Conservation (phyloP, 2,329 filamentous ascomycete genomes). For the Westerdykella aurantiaca region DNA sequence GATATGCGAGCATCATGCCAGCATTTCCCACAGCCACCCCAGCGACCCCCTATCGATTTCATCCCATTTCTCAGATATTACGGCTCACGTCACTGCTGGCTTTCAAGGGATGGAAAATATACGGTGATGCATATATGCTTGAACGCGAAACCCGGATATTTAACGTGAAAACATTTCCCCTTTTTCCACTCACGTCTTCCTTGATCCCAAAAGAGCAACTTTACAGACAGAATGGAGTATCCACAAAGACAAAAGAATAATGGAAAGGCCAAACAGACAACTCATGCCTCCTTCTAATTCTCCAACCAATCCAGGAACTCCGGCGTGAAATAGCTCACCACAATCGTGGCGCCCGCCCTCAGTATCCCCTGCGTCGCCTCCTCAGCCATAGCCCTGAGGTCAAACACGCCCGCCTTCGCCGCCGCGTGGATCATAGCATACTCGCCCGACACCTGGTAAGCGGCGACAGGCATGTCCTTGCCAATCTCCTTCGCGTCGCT, state of each 20-base stretch:
- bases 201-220: too few relatives aligned
- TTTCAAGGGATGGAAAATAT: too few relatives aligned
- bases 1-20: too few relatives aligned
- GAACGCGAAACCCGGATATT: too few relatives aligned
- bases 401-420: conserved; percentile 93
- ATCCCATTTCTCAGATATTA: too few relatives aligned
- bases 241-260: neutral
- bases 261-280: neutral
- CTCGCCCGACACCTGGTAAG: conserved; percentile 96
- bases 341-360: conserved; percentile 84
- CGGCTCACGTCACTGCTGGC: too few relatives aligned
- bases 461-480: conserved; percentile 83
- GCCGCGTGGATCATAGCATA: conserved; percentile 97
- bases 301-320: conserved; percentile 61
- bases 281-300: conserved; percentile 14
- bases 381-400: conserved; percentile 88
- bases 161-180: too few relatives aligned
- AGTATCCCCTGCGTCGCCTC: conserved; percentile 92
- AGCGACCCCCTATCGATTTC: too few relatives aligned
- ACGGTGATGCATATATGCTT: too few relatives aligned
- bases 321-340: conserved; percentile 91
- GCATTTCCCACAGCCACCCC: too few relatives aligned
- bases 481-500: conserved; percentile 93
- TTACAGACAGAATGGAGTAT: neutral
- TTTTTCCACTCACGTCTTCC: too few relatives aligned